These are phyloP conservation scores for Drosera spatulata DNA, from an alignment of 179 eudicot species.

Conservation along the genomic window DNA sequence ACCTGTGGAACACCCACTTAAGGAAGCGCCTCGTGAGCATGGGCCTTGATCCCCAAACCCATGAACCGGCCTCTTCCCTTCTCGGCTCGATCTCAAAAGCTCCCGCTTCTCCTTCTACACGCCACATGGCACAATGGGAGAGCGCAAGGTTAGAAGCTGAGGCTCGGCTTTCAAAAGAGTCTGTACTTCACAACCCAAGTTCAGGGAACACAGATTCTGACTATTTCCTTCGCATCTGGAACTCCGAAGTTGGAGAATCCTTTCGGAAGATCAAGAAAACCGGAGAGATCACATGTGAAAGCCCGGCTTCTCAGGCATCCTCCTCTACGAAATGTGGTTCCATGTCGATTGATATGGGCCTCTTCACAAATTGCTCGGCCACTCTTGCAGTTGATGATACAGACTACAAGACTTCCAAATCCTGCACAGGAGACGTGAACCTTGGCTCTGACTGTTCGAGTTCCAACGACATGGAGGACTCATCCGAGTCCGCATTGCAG, in stretches of 20 bases:
- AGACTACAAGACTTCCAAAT: constrained; percentile 13
- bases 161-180: constrained; percentile 78
- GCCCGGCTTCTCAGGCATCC: constrained; percentile 59
- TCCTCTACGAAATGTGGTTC: constrained; percentile 56
- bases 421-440: constrained; percentile 8
- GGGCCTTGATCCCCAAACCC: constrained; percentile 77
- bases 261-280: constrained; percentile 35
- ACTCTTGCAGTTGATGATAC: constrained; percentile 14
- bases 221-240: constrained; percentile 64
- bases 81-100: constrained; percentile 14
- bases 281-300: constrained; percentile 21
- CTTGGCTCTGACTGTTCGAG: constrained; percentile 33
- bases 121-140: constrained; percentile 99
- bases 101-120: constrained; percentile 54
- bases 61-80: constrained; percentile 33
- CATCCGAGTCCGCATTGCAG: constrained; percentile 61
- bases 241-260: constrained; percentile 83
- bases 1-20: constrained; percentile 27
- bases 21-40: constrained; percentile 46
- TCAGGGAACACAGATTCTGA: constrained; percentile 26
- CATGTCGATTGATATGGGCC: constrained; percentile 23
- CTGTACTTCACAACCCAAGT: constrained; percentile 20
- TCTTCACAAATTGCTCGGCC: constrained; percentile 4
- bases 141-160: constrained; percentile 92
- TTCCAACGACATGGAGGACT: constrained; percentile 59